phyloP scores from a whole-genome alignment of 345 rosid genomes.

The Eucalyptus brandiana region DNA sequence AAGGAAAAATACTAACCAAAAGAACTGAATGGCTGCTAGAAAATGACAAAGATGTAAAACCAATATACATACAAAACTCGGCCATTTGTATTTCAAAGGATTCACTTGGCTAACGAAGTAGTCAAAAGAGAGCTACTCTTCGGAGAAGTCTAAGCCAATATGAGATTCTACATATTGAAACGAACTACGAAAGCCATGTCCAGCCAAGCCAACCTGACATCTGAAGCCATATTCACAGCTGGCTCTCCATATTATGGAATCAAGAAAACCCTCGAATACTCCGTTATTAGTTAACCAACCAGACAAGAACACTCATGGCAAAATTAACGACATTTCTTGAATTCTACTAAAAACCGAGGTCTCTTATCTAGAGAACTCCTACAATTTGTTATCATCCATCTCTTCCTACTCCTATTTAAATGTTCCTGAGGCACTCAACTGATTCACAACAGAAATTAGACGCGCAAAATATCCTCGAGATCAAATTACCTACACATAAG shows the following conservation, averaged over 20 bases:
- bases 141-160: background rate
- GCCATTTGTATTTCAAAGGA: background rate
- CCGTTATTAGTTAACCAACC: background rate
- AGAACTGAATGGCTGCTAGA: background rate
- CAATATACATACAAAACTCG: background rate
- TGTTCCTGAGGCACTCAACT: background rate
- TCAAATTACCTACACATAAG: background rate
- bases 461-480: background rate
- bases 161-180: background rate
- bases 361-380: background rate
- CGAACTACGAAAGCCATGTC: background rate
- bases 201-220: background rate
- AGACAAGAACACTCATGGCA: background rate
- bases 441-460: background rate
- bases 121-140: background rate
- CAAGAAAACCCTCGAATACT: background rate
- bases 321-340: background rate
- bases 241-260: background rate
- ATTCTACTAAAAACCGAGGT: background rate
- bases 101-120: background rate
- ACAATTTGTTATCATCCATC: background rate
- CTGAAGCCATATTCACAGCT: background rate
- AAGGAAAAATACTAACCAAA: background rate
- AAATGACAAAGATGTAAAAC: background rate
- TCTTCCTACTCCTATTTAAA: background rate